These are phyloP conservation scores for Phytophthora aleatoria DNA, from an alignment of 352 stramenopile species.

Conservation along the genomic window DNA sequence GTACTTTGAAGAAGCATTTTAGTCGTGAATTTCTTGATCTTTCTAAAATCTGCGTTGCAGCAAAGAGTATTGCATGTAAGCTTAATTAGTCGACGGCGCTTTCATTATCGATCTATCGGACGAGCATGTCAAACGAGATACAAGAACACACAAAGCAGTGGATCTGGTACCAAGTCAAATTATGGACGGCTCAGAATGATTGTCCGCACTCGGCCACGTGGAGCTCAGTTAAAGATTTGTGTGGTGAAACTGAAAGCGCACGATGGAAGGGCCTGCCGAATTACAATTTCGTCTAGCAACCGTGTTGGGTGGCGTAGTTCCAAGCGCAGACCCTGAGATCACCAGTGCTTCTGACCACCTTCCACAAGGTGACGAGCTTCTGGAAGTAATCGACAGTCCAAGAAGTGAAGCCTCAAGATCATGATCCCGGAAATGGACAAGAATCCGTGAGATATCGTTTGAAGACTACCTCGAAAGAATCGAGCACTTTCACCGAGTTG, in stretches of 20 bases:
- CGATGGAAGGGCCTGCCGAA: neutral
- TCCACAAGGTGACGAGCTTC: neutral
- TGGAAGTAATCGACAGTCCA: neutral
- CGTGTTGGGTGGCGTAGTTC: neutral
- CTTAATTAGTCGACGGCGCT: neutral
- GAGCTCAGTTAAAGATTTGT: conserved; percentile 2
- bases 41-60: too few relatives aligned
- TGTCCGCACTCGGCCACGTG: neutral
- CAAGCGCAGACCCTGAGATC: neutral
- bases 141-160: too few relatives aligned
- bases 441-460: neutral
- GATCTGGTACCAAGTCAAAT: too few relatives aligned
- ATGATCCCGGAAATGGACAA: neutral
- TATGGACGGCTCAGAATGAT: neutral
- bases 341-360: neutral
- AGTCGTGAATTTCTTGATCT: too few relatives aligned
- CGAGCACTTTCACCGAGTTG: conserved; percentile 1
- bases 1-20: too few relatives aligned
- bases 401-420: neutral
- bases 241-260: neutral
- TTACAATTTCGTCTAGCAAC: neutral
- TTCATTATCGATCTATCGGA: neutral
- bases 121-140: too few relatives aligned
- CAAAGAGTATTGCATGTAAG: too few relatives aligned
- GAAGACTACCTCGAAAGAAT: neutral